Conservation (phyloP, 768 basidiomycete species). For the Lactifluus subvellereus region DNA sequence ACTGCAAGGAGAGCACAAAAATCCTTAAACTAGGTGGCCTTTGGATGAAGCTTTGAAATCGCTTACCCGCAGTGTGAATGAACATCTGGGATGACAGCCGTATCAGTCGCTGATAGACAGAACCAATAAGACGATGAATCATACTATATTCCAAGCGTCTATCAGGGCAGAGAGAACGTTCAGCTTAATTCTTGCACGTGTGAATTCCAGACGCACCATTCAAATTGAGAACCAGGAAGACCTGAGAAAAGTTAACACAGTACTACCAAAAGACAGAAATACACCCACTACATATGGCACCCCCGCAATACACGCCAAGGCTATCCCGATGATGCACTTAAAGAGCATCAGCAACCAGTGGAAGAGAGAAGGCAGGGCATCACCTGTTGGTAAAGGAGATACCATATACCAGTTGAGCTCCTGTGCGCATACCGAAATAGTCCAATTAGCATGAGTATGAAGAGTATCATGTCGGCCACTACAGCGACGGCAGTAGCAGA, state of each 20-base stretch:
- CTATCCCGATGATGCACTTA: neutral
- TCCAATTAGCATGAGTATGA: neutral
- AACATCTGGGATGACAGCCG: constrained; percentile 1
- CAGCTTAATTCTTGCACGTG: neutral
- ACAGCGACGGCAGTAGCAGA: no score
- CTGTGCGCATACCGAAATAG: neutral
- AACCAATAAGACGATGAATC: neutral
- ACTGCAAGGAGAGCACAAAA: neutral
- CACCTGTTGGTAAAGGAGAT: constrained; percentile 5
- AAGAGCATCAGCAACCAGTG: neutral
- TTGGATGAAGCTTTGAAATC: neutral
- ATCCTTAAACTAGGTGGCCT: neutral
- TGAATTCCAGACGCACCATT: neutral
- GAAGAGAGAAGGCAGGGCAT: neutral
- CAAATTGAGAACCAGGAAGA: constrained; percentile 8
- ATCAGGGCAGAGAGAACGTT: neutral
- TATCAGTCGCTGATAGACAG: neutral
- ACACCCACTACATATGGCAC: neutral
- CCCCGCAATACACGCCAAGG: neutral
- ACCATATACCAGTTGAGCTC: neutral
- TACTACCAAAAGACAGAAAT: neutral
- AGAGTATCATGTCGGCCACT: neutral
- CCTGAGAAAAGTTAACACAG: neutral
- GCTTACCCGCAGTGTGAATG: neutral
- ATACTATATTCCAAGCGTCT: constrained; percentile 13